phyloP scores from a whole-genome alignment of 306 rosid genomes.

The Comarum palustre region DNA sequence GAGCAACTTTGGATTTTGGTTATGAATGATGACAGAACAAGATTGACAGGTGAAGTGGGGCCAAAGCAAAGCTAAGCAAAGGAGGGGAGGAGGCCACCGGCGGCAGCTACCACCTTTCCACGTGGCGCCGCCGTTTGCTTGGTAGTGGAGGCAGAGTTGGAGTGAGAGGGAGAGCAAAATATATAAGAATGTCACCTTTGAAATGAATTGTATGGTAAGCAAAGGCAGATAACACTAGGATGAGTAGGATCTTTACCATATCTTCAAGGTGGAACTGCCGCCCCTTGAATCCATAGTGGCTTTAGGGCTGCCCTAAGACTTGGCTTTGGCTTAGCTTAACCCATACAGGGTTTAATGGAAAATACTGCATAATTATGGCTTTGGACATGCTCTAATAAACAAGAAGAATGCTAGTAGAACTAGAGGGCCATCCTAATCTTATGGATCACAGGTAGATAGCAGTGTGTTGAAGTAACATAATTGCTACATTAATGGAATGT shows the following conservation, averaged over 20 bases:
- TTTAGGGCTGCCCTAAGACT: background rate
- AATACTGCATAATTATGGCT: background rate
- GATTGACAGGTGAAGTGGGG: constrained; percentile 4
- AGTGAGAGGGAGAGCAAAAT: background rate
- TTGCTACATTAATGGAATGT: too few relatives aligned
- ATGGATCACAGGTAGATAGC: background rate
- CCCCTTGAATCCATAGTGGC: background rate
- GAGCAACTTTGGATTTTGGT: constrained; percentile 1
- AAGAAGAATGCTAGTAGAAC: background rate
- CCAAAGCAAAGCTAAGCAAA: background rate
- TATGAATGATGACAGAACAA: background rate
- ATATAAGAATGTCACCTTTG: background rate
- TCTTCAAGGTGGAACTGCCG: constrained; percentile 8
- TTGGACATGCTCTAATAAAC: too few relatives aligned
- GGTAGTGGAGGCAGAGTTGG: constrained; percentile 1
- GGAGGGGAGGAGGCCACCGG: constrained; percentile 5
- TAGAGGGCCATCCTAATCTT: background rate
- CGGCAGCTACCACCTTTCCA: constrained; percentile 7
- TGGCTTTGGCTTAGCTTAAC: background rate
- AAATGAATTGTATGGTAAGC: constrained; percentile 15
- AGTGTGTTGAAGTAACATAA: too few relatives aligned
- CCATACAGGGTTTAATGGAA: background rate
- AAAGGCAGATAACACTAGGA: background rate
- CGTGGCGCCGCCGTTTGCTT: background rate
- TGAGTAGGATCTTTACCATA: constrained; percentile 3